phyloP scores from a whole-genome alignment of 176 grass and related monocot genomes.

The Bolboschoenus planiculmis region DNA sequence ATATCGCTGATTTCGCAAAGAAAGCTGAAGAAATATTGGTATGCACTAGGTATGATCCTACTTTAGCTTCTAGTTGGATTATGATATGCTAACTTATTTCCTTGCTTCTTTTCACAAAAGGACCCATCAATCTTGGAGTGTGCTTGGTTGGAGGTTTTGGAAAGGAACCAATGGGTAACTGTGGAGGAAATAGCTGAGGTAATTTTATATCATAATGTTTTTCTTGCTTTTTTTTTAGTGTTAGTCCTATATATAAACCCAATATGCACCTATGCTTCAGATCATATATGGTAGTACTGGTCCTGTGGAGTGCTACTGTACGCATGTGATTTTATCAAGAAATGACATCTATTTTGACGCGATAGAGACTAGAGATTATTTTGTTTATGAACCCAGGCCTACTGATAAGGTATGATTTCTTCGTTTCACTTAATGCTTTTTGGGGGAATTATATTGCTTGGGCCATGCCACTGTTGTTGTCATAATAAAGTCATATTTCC shows the following conservation, averaged over 20 bases:
- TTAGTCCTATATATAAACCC: not conserved
- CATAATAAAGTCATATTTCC: not conserved
- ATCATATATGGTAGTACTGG: conserved; percentile 82
- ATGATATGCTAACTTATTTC: conserved; percentile 11
- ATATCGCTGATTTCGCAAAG: conserved; percentile 68
- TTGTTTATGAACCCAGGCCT: conserved; percentile 72
- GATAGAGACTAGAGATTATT: conserved; percentile 52
- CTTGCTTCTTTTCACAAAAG: conserved; percentile 29
- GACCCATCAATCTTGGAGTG: conserved; percentile 80
- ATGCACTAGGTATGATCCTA: conserved; percentile 11
- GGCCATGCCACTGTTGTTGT: not conserved
- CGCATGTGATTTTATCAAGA: conserved; percentile 85
- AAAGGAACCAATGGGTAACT: conserved; percentile 80
- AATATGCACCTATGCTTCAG: conserved; percentile 37
- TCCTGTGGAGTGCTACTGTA: conserved; percentile 86
- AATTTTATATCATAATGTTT: conserved; percentile 12
- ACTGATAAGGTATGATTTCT: conserved; percentile 61
- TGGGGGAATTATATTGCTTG: not conserved
- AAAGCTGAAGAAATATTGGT: conserved; percentile 77
- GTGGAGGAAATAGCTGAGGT: conserved; percentile 87
- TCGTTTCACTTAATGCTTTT: not conserved
- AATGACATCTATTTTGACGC: conserved; percentile 79
- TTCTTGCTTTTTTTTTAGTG: not conserved
- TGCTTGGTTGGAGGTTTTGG: conserved; percentile 85
- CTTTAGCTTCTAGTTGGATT: not conserved